A percentile compares a stretch with the other conserved stretches of the same genome.
Conservation (phyloP, 1,284 basidiomycete species). For the Ceratobasidium sp. region DNA sequence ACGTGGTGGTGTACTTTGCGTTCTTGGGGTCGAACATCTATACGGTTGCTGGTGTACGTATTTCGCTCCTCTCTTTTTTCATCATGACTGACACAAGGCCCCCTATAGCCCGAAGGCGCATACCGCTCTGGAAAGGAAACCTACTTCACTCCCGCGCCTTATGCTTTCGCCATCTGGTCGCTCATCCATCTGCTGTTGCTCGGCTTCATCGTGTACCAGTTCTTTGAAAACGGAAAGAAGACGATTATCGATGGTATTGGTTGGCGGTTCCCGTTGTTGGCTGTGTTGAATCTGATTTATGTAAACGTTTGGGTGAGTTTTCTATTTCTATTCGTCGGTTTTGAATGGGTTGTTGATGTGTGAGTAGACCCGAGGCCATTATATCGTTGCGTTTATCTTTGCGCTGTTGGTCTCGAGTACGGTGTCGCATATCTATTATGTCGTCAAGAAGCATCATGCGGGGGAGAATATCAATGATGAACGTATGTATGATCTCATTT, state of each 20-base stretch:
- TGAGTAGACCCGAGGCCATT: slow-evolving; percentile 62
- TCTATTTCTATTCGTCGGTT: too few species aligned
- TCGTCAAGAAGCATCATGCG: slow-evolving; percentile 86
- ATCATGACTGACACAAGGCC: not conserved
- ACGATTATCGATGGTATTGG: slow-evolving; percentile 86
- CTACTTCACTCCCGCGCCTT: slow-evolving; percentile 90
- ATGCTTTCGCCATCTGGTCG: slow-evolving; percentile 88
- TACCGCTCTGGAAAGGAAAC: slow-evolving; percentile 82
- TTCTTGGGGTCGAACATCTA: slow-evolving; percentile 78
- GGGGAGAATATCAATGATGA: slow-evolving; percentile 78
- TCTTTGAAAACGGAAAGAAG: slow-evolving; percentile 82
- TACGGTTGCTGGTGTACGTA: slow-evolving; percentile 71
- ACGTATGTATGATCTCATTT: slow-evolving; percentile 55
- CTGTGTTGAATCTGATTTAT: slow-evolving; percentile 86
- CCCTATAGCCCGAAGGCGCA: slow-evolving; percentile 9
- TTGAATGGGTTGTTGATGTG: not conserved
- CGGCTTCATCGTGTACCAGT: slow-evolving; percentile 91
- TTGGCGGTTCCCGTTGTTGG: slow-evolving; percentile 91
- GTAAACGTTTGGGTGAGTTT: slow-evolving; percentile 78
- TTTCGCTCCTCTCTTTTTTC: slow-evolving; percentile 67
- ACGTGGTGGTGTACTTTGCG: slow-evolving; percentile 42
- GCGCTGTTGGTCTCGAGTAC: slow-evolving; percentile 85
- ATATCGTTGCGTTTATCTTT: slow-evolving; percentile 86
- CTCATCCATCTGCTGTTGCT: slow-evolving; percentile 89
- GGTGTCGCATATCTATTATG: slow-evolving; percentile 92